These are phyloP conservation scores for Ganoderma meredithae DNA, from an alignment of 1,284 basidiomycete species.

Conservation along the genomic window DNA sequence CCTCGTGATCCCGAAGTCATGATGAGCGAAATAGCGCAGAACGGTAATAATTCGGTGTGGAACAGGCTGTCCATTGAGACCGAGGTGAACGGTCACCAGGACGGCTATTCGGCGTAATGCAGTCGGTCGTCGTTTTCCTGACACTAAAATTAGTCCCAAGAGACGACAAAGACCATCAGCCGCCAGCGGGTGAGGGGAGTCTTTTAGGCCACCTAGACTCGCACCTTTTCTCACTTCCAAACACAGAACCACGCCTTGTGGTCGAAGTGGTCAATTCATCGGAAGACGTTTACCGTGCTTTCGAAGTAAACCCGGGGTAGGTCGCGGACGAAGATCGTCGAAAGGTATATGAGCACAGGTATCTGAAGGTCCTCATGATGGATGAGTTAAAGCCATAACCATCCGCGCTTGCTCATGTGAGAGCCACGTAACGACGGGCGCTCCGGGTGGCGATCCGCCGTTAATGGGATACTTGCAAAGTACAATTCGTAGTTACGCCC, in stretches of 20 bases:
- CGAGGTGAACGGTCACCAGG: slow-evolving; percentile 21
- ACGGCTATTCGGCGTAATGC: slow-evolving; percentile 26
- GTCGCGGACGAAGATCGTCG: neutral
- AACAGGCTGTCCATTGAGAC: slow-evolving; percentile 2
- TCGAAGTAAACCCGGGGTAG: slow-evolving; percentile 2
- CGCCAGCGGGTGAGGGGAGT: neutral
- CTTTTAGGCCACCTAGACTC: neutral
- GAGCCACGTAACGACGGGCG: neutral
- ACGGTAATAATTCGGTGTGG: slow-evolving; percentile 28
- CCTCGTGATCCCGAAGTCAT: slow-evolving; percentile 9
- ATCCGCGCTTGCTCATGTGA: no score
- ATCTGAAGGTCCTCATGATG: neutral
- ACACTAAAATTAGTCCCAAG: slow-evolving; percentile 24
- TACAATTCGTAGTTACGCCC: neutral
- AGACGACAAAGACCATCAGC: neutral
- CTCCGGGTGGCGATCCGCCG: neutral
- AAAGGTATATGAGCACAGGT: neutral
- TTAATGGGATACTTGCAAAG: neutral
- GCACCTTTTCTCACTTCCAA: slow-evolving; percentile 20
- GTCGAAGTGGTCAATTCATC: neutral
- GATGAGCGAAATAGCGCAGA: neutral
- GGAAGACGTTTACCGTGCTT: slow-evolving; percentile 1
- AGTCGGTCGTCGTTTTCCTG: slow-evolving; percentile 11
- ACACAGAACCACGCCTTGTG: slow-evolving; percentile 8
- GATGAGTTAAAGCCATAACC: neutral